Evolutionary conservation across 192 early-diverging fungal species (phyloP).

Genomic region (Neocallimastix lanati): DNA sequence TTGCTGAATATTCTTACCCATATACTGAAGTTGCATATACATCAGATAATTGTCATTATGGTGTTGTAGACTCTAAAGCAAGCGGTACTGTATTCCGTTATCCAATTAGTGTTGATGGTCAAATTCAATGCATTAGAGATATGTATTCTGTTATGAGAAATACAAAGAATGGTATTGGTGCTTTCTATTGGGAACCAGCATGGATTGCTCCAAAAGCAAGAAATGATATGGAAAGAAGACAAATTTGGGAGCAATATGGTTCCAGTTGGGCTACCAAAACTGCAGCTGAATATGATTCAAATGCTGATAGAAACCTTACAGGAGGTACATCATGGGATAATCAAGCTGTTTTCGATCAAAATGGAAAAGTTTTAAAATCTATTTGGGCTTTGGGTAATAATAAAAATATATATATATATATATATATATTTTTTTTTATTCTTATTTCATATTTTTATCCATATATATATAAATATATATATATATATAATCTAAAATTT

Average conservation of each 20-base stretch:
- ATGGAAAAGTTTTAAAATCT: neutral
- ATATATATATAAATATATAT: too few relatives aligned
- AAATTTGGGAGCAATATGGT: neutral
- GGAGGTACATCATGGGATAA: neutral
- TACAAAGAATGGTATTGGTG: neutral
- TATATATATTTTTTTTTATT: too few relatives aligned
- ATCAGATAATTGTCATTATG: neutral
- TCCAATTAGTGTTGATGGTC: neutral
- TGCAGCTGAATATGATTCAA: neutral
- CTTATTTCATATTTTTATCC: too few relatives aligned
- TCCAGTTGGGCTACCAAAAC: neutral
- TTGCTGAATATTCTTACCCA: neutral
- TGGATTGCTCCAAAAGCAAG: neutral
- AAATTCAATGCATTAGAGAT: neutral
- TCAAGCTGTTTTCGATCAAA: neutral
- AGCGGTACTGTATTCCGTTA: neutral
- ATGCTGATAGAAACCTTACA: neutral
- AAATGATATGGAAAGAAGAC: neutral
- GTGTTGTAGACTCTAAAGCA: neutral
- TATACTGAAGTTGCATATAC: neutral
- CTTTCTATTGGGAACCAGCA: neutral
- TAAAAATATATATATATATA: too few relatives aligned
- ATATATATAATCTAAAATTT: too few relatives aligned
- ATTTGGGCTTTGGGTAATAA: neutral
- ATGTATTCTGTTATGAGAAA: neutral